Evolutionary conservation across 2,329 filamentous ascomycete species (phyloP), one percentile per base, ranked within the genome.

Genomic region (Myriosclerotinia curreyana): DNA sequence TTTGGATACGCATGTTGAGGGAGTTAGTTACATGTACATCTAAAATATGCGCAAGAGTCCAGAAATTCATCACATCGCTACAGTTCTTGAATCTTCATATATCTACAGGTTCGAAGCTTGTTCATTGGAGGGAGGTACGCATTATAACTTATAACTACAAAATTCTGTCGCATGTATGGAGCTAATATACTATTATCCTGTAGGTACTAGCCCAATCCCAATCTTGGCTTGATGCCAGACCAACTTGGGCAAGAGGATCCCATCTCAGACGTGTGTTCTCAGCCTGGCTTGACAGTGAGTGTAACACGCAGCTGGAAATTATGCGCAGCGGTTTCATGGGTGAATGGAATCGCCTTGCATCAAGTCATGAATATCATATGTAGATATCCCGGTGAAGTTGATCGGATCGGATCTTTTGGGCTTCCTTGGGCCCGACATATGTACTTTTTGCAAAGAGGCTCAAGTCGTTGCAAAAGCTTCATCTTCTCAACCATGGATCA

Each of bases 91-190:
- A n/a, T n/a, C n/a, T n/a, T 48, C 1, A 61, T 48, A 17, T 61
- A 48, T 17, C 31, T 61, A 31, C 48, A 61, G 15, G 22, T 61
- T 25, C 48, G 52, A 52, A 61, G 59, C 31, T 34, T 61, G 9
- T 61, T 52, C n/a, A 22, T 61, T 40, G 48, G 36, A 52, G 59
- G 59, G n/a, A n/a, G n/a, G n/a, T n/a, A n/a, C n/a, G n/a, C n/a
- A n/a, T n/a, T 61, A 38, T 5, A 25, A 9, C 25, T 49, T 5
- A 5, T 17, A 25, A 17, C 3, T n/a, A 34, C 1, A 1, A n/a
- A 8, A 0, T 4, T 31, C 31, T 34, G 0, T 25, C 31, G 17
- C 0, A 0, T 12, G 3, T 3, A 34, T 51, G 49, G 8, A 20
- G 12, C 25, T 31, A 31, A 31, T 15, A 15, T 42, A 15, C 38